Evolutionary conservation across 129 eudicot genomes (phyloP).

Genomic region (Arctium minus): DNA sequence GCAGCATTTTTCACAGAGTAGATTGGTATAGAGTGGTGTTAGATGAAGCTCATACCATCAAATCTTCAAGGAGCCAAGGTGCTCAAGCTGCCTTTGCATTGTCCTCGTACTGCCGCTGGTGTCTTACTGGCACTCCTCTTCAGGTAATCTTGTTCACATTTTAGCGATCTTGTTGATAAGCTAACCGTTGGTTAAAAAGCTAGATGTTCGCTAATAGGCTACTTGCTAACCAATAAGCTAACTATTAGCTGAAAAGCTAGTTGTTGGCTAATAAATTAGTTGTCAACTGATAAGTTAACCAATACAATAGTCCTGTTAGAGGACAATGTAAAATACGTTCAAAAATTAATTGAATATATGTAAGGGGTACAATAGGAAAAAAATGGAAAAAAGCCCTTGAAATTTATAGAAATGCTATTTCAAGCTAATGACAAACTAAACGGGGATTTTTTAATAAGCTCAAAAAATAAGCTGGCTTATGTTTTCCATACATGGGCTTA

Average conservation of each 20-base stretch:
- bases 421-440: neutral
- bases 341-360: neutral
- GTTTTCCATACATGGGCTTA: neutral
- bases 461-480: neutral
- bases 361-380: neutral
- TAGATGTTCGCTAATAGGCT: neutral
- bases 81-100: conserved; percentile 75
- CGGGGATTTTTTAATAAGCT: neutral
- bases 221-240: neutral
- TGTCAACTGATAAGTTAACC: neutral
- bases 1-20: conserved; percentile 64
- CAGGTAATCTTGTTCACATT: conserved; percentile 40
- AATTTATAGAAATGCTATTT: neutral
- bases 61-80: conserved; percentile 59
- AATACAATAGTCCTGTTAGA: neutral
- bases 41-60: conserved; percentile 89
- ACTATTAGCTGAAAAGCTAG: neutral
- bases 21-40: conserved; percentile 79
- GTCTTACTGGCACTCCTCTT: conserved; percentile 91
- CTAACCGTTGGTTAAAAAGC: neutral
- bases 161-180: neutral
- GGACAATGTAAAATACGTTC: neutral
- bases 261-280: neutral
- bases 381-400: neutral
- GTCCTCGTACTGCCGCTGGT: conserved; percentile 72